These are phyloP conservation scores for Tricholoma matsutake DNA, from an alignment of 768 basidiomycete species.

Conservation along the genomic window DNA sequence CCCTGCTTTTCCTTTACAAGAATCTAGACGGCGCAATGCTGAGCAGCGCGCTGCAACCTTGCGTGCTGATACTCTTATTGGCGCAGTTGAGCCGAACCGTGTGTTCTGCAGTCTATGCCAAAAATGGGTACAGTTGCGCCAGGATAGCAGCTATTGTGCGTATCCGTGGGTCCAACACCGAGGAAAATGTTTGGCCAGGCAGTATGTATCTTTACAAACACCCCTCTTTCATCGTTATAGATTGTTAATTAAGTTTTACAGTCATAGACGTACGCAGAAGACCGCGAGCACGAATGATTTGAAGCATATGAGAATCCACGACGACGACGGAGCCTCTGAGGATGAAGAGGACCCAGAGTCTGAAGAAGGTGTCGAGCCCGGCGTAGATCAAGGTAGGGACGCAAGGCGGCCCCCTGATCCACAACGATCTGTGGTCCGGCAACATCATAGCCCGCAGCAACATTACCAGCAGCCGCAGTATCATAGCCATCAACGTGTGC, in stretches of 20 bases:
- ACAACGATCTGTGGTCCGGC: background rate
- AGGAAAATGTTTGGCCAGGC: constrained; percentile 67
- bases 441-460: constrained; percentile 9
- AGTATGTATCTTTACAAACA: constrained; percentile 41
- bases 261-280: constrained; percentile 56
- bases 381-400: background rate
- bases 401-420: background rate
- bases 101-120: constrained; percentile 74
- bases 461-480: constrained; percentile 1
- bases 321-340: constrained; percentile 16
- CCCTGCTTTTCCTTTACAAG: constrained; percentile 56
- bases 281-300: constrained; percentile 42
- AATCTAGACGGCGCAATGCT: constrained; percentile 71
- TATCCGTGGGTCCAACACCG: constrained; percentile 83
- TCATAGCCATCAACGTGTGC: background rate
- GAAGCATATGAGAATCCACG: constrained; percentile 25
- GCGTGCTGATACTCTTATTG: constrained; percentile 60
- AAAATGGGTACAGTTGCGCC: constrained; percentile 82
- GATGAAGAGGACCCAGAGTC: constrained; percentile 27
- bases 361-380: constrained; percentile 24
- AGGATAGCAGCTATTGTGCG: constrained; percentile 76
- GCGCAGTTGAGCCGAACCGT: constrained; percentile 67
- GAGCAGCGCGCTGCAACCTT: constrained; percentile 76
- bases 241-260: constrained; percentile 19
- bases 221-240: background rate